Conservation (phyloP, 2,329 filamentous ascomycete genomes). For the Plectosphaerella cucumerina region DNA sequence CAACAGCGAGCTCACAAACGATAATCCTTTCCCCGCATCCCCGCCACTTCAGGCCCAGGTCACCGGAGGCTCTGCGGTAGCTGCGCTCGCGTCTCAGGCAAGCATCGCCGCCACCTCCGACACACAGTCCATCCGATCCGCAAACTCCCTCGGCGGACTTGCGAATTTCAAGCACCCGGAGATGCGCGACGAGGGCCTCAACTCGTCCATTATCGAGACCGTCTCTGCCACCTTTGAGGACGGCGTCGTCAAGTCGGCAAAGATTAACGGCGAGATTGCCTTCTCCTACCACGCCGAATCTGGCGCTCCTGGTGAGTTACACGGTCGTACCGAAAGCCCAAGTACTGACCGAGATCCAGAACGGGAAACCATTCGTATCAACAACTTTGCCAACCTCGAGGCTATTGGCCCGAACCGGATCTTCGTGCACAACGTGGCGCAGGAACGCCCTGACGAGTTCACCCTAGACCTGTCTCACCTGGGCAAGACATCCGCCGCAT, state of each 20-base stretch:
- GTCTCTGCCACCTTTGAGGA: slow-evolving; percentile 82
- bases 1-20: slow-evolving; percentile 23
- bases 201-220: slow-evolving; percentile 85
- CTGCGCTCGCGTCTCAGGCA: slow-evolving; percentile 59
- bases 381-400: slow-evolving; percentile 84
- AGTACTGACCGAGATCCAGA: slow-evolving; percentile 25
- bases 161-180: slow-evolving; percentile 77
- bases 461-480: slow-evolving; percentile 69
- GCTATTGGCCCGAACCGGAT: slow-evolving; percentile 91
- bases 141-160: slow-evolving; percentile 69
- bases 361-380: slow-evolving; percentile 70
- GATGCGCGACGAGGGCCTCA: slow-evolving; percentile 73
- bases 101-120: slow-evolving; percentile 64
- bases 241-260: slow-evolving; percentile 65
- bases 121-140: slow-evolving; percentile 86
- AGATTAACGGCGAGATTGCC: slow-evolving; percentile 83
- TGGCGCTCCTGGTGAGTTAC: slow-evolving; percentile 20
- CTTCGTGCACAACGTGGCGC: slow-evolving; percentile 68
- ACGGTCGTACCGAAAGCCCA: background rate
- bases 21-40: slow-evolving; percentile 26
- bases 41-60: slow-evolving; percentile 31
- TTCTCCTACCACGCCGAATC: slow-evolving; percentile 65
- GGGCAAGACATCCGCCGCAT: slow-evolving; percentile 71
- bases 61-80: slow-evolving; percentile 41
- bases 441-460: slow-evolving; percentile 74